Percentiles rank a stretch among this genome's conserved stretches.
phyloP scores from a whole-genome alignment of 495 filamentous ascomycete species.

The Lasiosphaeria miniovina region DNA sequence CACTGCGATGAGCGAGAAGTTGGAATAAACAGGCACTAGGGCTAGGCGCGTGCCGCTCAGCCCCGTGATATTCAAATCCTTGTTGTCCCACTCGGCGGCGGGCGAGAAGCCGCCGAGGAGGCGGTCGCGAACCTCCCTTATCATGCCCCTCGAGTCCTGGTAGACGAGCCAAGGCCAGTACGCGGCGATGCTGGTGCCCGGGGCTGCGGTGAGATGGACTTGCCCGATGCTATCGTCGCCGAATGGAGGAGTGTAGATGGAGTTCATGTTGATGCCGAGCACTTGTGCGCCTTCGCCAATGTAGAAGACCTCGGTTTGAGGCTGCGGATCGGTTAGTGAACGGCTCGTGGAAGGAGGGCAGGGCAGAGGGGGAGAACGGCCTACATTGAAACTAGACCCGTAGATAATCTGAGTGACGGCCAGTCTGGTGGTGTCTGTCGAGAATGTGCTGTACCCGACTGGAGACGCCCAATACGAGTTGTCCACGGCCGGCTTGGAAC shows the following conservation, averaged over 20 bases:
- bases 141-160: constrained; percentile 8
- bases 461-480: constrained; percentile 14
- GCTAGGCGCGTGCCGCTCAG: constrained; percentile 11
- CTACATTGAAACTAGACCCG: constrained; percentile 7
- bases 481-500: background rate
- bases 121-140: constrained; percentile 17
- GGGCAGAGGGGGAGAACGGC: background rate
- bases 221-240: constrained; percentile 12
- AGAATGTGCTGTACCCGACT: background rate
- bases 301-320: constrained; percentile 23
- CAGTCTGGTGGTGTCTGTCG: background rate
- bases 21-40: constrained; percentile 14
- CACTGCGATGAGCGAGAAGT: constrained; percentile 10
- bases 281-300: constrained; percentile 4
- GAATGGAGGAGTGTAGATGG: background rate
- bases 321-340: constrained; percentile 10
- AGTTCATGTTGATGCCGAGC: constrained; percentile 18
- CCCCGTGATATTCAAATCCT: constrained; percentile 5
- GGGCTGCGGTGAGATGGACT: background rate
- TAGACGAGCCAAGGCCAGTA: constrained; percentile 25
- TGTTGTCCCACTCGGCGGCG: constrained; percentile 8
- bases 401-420: constrained; percentile 5
- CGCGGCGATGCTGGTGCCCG: constrained; percentile 12
- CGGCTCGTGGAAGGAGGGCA: background rate
- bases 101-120: background rate